Evolutionary conservation across 2,329 filamentous ascomycete species (phyloP).

Genomic region (Pseudogymnoascus sp.): DNA sequence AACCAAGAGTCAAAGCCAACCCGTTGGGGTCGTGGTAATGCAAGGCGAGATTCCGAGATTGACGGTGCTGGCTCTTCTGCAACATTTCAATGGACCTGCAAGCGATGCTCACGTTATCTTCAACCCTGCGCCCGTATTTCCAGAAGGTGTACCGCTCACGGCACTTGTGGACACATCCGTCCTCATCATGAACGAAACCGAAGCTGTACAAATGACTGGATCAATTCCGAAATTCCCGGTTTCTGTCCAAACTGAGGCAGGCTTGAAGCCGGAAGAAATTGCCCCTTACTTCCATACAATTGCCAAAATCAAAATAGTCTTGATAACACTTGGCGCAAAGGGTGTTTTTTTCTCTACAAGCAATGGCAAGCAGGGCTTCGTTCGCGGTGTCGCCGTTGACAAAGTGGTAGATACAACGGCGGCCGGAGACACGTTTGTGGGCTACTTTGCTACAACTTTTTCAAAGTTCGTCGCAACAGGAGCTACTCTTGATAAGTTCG

Average conservation of each 20-base stretch:
- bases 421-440: slow-evolving; percentile 17
- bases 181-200: slow-evolving; percentile 11
- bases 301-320: slow-evolving; percentile 9
- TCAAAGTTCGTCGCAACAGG: slow-evolving; percentile 6
- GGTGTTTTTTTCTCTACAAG: slow-evolving; percentile 13
- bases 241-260: neutral
- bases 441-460: slow-evolving; percentile 9
- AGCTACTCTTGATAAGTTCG: neutral
- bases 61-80: slow-evolving; percentile 1
- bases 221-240: neutral
- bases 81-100: neutral
- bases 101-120: slow-evolving; percentile 1
- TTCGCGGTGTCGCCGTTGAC: slow-evolving; percentile 9
- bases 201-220: slow-evolving; percentile 1
- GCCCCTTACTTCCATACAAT: slow-evolving; percentile 1
- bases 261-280: slow-evolving; percentile 8
- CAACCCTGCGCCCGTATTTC: slow-evolving; percentile 11
- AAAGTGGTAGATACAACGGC: slow-evolving; percentile 17
- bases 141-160: slow-evolving; percentile 6
- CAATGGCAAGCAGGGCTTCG: neutral
- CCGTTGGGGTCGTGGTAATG: slow-evolving; percentile 1
- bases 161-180: neutral
- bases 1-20: neutral
- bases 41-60: slow-evolving; percentile 10
- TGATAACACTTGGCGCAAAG: slow-evolving; percentile 14